phyloP scores from a whole-genome alignment of 108 stramenopile species.

The Fragilaria crotonensis region DNA sequence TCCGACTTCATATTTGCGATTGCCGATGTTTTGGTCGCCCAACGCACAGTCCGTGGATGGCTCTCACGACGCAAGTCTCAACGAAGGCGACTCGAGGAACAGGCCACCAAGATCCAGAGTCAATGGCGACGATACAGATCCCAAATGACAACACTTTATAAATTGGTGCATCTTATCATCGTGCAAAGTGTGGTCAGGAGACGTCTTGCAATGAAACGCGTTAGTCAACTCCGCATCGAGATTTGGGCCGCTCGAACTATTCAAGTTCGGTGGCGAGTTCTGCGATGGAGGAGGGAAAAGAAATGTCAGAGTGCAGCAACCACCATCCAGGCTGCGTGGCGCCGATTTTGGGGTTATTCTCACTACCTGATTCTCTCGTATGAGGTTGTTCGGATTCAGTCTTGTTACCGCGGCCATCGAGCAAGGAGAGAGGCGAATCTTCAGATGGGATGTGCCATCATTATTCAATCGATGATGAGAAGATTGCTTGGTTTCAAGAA shows the following conservation, averaged over 20 bases:
- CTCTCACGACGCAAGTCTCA: constrained; percentile 24
- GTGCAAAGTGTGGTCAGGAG: constrained; percentile 62
- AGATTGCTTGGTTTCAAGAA: constrained; percentile 30
- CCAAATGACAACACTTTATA: constrained; percentile 36
- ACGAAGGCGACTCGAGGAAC: constrained; percentile 13
- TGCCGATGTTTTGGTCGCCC: constrained; percentile 47
- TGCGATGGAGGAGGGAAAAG: constrained; percentile 2
- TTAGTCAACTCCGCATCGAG: constrained; percentile 18
- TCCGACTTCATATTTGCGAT: constrained; percentile 51
- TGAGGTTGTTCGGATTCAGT: constrained; percentile 59
- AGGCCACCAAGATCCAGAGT: constrained; percentile 36
- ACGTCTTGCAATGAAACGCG: constrained; percentile 27
- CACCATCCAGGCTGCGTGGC: constrained; percentile 55
- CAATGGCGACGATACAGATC: constrained; percentile 44
- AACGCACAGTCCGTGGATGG: constrained; percentile 38
- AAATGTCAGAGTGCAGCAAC: constrained; percentile 36
- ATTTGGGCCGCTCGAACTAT: constrained; percentile 9
- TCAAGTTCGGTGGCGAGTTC: constrained; percentile 17
- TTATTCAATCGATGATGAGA: constrained; percentile 60
- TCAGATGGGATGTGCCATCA: constrained; percentile 53
- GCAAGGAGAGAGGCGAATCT: constrained; percentile 34
- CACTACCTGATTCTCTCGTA: constrained; percentile 56
- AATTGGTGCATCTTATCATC: constrained; percentile 58
- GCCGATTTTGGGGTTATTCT: constrained; percentile 61
- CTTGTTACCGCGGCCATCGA: constrained; percentile 49